phyloP scores from a whole-genome alignment of 768 basidiomycete species.

The Hypholoma fasciculare region DNA sequence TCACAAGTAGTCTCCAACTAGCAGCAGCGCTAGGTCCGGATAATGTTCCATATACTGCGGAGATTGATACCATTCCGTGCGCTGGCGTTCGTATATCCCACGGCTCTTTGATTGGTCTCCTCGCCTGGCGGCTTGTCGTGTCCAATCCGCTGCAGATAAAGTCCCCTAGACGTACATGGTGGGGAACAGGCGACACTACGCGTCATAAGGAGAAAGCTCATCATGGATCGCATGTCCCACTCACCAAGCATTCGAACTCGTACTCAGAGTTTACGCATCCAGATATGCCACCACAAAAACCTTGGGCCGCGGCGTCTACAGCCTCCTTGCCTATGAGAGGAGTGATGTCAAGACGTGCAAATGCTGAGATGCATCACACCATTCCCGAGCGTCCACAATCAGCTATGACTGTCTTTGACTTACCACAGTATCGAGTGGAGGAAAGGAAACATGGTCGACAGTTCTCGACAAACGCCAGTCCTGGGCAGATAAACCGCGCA shows the following conservation, averaged over 20 bases:
- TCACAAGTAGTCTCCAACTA: conserved; percentile 18
- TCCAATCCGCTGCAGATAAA: conserved; percentile 12
- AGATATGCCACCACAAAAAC: background rate
- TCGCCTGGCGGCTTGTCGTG: conserved; percentile 32
- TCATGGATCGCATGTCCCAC: background rate
- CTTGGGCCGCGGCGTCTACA: background rate
- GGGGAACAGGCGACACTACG: conserved; percentile 9
- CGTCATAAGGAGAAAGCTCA: background rate
- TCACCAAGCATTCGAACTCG: background rate
- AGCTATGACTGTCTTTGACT: background rate
- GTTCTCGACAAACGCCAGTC: background rate
- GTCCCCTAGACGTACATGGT: conserved; percentile 7
- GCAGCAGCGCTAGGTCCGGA: conserved; percentile 26
- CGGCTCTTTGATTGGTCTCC: conserved; percentile 27
- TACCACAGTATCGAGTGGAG: background rate
- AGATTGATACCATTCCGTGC: conserved; percentile 31
- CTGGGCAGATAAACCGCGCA: conserved; percentile 7
- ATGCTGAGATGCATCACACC: background rate
- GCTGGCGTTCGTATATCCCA: conserved; percentile 30
- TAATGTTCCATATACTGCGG: conserved; percentile 23
- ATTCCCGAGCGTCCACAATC: background rate
- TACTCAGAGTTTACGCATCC: background rate
- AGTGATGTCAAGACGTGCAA: background rate
- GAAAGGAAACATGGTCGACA: background rate
- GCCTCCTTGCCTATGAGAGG: background rate